Conservation (phyloP, 306 rosid genomes). For the Fagus crenata region DNA sequence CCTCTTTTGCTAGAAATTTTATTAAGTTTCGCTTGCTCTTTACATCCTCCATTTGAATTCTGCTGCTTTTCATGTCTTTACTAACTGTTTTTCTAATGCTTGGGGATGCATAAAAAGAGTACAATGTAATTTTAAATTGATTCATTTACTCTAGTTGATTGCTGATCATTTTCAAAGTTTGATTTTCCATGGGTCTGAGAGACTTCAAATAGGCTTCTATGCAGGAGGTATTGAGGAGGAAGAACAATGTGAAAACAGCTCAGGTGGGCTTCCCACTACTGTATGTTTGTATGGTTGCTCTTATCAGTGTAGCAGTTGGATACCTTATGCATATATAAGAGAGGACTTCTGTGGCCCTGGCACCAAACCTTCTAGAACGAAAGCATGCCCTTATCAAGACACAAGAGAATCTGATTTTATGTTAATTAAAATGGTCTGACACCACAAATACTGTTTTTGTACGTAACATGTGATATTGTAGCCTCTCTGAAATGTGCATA, state of each 20-base stretch:
- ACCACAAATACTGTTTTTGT: slow-evolving; percentile 34
- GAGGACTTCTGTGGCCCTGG: slow-evolving; percentile 12
- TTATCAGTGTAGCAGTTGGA: slow-evolving; percentile 63
- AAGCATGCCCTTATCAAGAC: slow-evolving; percentile 20
- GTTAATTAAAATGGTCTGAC: slow-evolving; percentile 41
- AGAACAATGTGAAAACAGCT: slow-evolving; percentile 35
- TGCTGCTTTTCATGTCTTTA: neutral
- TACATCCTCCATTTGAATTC: neutral
- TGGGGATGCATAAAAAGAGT: slow-evolving; percentile 5
- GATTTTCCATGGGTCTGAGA: neutral
- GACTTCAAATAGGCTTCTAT: slow-evolving; percentile 22
- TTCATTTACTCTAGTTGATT: neutral
- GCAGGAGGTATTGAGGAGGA: slow-evolving; percentile 67
- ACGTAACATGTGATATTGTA: slow-evolving; percentile 28
- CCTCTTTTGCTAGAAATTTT: neutral
- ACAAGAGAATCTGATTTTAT: slow-evolving; percentile 33
- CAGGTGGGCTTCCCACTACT: slow-evolving; percentile 74
- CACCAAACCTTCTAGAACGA: slow-evolving; percentile 13
- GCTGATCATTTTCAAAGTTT: slow-evolving; percentile 8
- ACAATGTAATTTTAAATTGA: neutral
- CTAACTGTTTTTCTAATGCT: neutral
- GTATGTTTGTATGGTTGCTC: slow-evolving; percentile 71
- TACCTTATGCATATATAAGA: slow-evolving; percentile 59
- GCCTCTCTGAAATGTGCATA: slow-evolving; percentile 35
- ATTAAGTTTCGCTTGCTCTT: neutral